Conservation (phyloP, 192 early-diverging fungal genomes). For the Linnemannia elongata region DNA sequence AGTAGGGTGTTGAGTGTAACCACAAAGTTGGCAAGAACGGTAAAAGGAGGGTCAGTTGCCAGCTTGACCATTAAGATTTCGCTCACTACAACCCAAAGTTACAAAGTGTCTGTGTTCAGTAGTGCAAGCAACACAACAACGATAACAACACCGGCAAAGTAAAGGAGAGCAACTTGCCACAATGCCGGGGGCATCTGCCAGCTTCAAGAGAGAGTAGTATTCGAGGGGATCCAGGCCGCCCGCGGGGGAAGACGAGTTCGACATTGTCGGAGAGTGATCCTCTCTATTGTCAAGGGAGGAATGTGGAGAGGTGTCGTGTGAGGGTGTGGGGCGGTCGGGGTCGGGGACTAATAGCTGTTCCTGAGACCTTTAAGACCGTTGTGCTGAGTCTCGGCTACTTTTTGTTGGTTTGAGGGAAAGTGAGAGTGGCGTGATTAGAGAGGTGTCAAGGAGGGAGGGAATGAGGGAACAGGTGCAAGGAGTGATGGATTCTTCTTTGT, state of each 20-base stretch:
- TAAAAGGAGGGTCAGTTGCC: neutral
- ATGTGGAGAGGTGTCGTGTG: neutral
- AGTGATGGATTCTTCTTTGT: neutral
- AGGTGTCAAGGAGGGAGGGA: neutral
- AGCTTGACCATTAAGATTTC: neutral
- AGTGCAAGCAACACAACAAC: neutral
- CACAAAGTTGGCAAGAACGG: neutral
- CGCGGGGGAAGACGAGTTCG: neutral
- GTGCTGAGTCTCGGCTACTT: too few relatives aligned
- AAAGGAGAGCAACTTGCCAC: neutral
- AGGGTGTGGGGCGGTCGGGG: neutral
- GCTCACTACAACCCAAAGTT: neutral
- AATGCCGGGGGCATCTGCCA: constrained; percentile 43
- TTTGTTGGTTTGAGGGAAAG: too few relatives aligned
- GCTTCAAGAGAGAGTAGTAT: constrained; percentile 36
- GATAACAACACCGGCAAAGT: neutral
- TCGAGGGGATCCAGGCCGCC: constrained; percentile 42
- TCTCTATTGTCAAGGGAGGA: neutral
- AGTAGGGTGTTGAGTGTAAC: neutral
- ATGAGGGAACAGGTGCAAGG: neutral
- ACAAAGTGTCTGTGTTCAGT: neutral
- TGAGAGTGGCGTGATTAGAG: neutral
- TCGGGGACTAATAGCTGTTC: too few relatives aligned
- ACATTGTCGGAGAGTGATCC: constrained; percentile 7
- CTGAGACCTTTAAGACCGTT: too few relatives aligned